Evolutionary conservation across 371 early-diverging fungal species (phyloP), one percentile per base, ranked within the genome.

Genomic region (Mortierella sp.): DNA sequence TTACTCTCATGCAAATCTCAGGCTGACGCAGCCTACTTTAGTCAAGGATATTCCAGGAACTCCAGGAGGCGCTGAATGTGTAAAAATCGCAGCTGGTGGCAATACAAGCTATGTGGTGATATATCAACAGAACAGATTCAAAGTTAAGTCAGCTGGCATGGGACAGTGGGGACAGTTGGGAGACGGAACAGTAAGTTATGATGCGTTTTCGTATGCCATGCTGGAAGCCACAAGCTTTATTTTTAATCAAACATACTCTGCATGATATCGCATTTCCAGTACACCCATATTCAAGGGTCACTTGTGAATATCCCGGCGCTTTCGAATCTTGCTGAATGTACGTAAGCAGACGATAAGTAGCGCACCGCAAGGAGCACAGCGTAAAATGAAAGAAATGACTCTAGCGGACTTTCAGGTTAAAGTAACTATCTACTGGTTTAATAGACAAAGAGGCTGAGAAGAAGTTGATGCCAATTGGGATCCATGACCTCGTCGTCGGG

Each of bases 141-240:
- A 76, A 36, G 70, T 79, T 43, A 76, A 74, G 52, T 69, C 72
- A 43, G 72, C 83, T 21, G 85, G 85, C 57, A 83, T 85, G 85
- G 85, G 85, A 13, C 85, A 85, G 47, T 85, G 81, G 72, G 85
- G 85, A 21, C 85, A 85, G 55, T 33, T 85, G 13, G 85, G 85
- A 50, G 77, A 85, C 28, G 83, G 80, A 24, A 69, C 72, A 16
- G 80, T 80, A 71, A 75, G 73, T 67, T 28, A 1, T 2, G 9
- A 7, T 28, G 0, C 47, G 9, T 58, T 7, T 65, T 47, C n/a
- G 3, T n/a, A 19, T 48, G 24, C 1, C 53, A 38, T 52, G 52
- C 8, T n/a, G n/a, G 32, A 55, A n/a, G 32, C 10, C 22, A 13
- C 22, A 55, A 59, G 9, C 38, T 4, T 16, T 59, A 59, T 38